phyloP scores from a whole-genome alignment of 805 yeast species.

The Wickerhamomyces bisporus region DNA sequence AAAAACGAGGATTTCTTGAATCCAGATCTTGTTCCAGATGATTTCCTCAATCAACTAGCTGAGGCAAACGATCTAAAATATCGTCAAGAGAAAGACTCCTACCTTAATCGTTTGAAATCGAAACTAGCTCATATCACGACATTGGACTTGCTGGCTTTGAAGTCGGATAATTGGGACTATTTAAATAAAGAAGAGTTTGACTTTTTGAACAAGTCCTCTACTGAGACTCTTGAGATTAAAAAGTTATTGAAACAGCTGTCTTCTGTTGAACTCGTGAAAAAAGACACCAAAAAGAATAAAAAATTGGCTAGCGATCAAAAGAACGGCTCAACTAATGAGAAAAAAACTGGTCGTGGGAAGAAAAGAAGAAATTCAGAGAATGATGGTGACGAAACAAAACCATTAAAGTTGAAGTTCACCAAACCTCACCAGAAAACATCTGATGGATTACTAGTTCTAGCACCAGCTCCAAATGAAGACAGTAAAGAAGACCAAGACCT shows the following conservation, averaged over 20 bases:
- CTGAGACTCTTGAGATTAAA: slow-evolving; percentile 23
- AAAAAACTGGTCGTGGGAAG: slow-evolving; percentile 2
- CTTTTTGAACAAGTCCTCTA: slow-evolving; percentile 21
- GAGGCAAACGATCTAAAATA: slow-evolving; percentile 18
- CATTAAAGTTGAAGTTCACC: slow-evolving; percentile 11
- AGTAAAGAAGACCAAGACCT: neutral
- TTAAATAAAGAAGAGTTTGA: slow-evolving; percentile 23
- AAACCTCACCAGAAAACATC: slow-evolving; percentile 4
- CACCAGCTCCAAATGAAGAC: slow-evolving; percentile 4
- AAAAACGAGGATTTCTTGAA: neutral
- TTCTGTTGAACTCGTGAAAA: slow-evolving; percentile 18
- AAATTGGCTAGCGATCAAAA: slow-evolving; percentile 1
- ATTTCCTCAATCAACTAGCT: slow-evolving; percentile 13
- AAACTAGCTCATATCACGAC: slow-evolving; percentile 25
- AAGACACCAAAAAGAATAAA: slow-evolving; percentile 10
- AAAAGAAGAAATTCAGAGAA: slow-evolving; percentile 10
- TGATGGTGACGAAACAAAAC: slow-evolving; percentile 1
- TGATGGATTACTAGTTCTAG: slow-evolving; percentile 7
- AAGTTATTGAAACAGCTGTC: slow-evolving; percentile 24
- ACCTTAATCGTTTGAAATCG: slow-evolving; percentile 17
- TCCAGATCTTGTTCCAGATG: slow-evolving; percentile 5
- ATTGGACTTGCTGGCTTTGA: slow-evolving; percentile 19
- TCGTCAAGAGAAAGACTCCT: slow-evolving; percentile 19
- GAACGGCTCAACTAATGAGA: neutral
- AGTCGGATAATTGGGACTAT: slow-evolving; percentile 24